Conservation (phyloP, 306 rosid species). For the Pachyrhizus erosus region DNA sequence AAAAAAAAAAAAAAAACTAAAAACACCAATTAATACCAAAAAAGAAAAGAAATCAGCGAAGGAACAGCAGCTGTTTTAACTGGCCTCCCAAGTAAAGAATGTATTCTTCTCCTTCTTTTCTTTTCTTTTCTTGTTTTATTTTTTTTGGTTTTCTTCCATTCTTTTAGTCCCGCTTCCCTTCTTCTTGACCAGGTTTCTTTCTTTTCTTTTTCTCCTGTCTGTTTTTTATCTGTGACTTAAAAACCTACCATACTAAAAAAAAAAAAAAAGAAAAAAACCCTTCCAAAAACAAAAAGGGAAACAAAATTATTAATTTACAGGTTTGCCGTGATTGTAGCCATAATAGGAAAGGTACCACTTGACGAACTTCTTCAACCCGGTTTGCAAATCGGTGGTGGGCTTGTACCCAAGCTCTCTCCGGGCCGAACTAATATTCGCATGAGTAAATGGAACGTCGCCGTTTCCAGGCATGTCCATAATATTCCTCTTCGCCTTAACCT, state of each 20-base stretch:
- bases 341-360: conserved; percentile 88
- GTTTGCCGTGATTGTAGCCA: conserved; percentile 70
- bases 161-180: conserved; percentile 7
- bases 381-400: conserved; percentile 87
- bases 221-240: conserved; percentile 31
- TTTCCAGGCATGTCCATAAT: conserved; percentile 92
- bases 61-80: conserved; percentile 35
- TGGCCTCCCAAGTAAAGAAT: conserved; percentile 54
- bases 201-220: conserved; percentile 2
- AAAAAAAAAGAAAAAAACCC: not conserved
- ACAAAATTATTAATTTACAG: conserved; percentile 60
- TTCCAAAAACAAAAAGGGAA: not conserved
- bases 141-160: not conserved
- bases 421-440: conserved; percentile 79
- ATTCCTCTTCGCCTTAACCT: conserved; percentile 80
- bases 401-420: conserved; percentile 74
- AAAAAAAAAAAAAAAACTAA: conserved; percentile 1
- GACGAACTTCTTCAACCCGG: conserved; percentile 92
- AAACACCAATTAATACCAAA: conserved; percentile 22
- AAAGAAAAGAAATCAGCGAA: conserved; percentile 27
- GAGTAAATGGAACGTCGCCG: conserved; percentile 95
- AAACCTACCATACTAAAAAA: conserved; percentile 38
- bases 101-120: conserved; percentile 19
- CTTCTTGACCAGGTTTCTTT: conserved; percentile 39
- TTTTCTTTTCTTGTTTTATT: too few relatives aligned